phyloP scores from a whole-genome alignment of 352 stramenopile species.

The Thalassiosira gravida region DNA sequence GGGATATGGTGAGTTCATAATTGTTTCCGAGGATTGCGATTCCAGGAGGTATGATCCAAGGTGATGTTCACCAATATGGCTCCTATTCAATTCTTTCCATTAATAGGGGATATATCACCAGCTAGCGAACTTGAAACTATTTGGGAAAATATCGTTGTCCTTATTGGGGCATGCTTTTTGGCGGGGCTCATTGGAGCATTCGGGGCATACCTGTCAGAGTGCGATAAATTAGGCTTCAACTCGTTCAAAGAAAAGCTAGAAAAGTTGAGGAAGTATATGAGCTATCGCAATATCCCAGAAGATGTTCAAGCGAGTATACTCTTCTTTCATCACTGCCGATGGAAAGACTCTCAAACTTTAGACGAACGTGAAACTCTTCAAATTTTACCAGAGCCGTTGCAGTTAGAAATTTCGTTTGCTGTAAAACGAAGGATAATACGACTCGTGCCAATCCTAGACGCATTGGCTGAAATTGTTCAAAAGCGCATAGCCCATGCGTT shows the following conservation, averaged over 20 bases:
- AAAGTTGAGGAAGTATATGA: conserved; percentile 78
- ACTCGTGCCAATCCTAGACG: conserved; percentile 62
- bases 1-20: conserved; percentile 58
- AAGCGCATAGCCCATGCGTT: conserved; percentile 69
- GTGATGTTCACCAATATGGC: not conserved
- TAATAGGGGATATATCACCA: conserved; percentile 68
- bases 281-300: conserved; percentile 66
- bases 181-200: conserved; percentile 78
- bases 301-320: conserved; percentile 70
- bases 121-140: conserved; percentile 71
- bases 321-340: conserved; percentile 74
- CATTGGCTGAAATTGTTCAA: conserved; percentile 58
- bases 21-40: conserved; percentile 9
- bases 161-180: conserved; percentile 76
- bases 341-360: conserved; percentile 62
- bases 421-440: conserved; percentile 52
- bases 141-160: conserved; percentile 69
- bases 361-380: conserved; percentile 61
- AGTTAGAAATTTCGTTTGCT: conserved; percentile 62
- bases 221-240: conserved; percentile 67
- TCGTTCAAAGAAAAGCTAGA: conserved; percentile 80
- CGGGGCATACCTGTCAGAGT: conserved; percentile 64
- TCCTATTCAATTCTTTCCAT: not conserved
- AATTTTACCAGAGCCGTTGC: conserved; percentile 66
- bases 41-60: not conserved